These are phyloP conservation scores for Kazachstania bromeliacearum DNA, from an alignment of 805 yeast genomes.

Conservation along the genomic window DNA sequence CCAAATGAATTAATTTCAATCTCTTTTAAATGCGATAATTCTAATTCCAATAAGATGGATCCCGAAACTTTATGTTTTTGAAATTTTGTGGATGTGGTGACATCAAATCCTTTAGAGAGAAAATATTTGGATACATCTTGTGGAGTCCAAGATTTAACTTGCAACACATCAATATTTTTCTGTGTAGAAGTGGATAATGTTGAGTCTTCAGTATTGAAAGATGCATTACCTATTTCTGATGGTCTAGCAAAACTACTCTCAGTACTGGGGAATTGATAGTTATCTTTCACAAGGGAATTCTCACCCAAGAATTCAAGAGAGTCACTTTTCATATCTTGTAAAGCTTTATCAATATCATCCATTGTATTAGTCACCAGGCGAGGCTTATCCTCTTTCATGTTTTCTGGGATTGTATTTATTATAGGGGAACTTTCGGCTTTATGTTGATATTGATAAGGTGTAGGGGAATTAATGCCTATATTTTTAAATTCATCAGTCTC, in stretches of 20 bases:
- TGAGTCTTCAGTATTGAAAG: no score
- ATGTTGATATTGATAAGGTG: background rate
- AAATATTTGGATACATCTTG: slow-evolving; percentile 75
- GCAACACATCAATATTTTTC: slow-evolving; percentile 7
- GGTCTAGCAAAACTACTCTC: no score
- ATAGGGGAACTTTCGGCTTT: background rate
- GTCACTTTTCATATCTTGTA: slow-evolving; percentile 45
- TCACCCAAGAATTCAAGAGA: slow-evolving; percentile 13
- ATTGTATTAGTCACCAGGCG: slow-evolving; percentile 40
- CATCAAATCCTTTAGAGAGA: slow-evolving; percentile 59
- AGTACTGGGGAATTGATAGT: background rate
- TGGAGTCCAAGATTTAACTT: slow-evolving; percentile 67
- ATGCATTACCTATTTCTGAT: background rate
- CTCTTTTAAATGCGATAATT: slow-evolving; percentile 78
- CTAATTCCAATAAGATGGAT: slow-evolving; percentile 71
- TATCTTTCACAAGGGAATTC: background rate
- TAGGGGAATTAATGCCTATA: no score
- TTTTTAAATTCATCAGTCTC: background rate
- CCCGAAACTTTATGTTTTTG: slow-evolving; percentile 85
- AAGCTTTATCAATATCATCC: slow-evolving; percentile 63
- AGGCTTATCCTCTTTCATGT: slow-evolving; percentile 1
- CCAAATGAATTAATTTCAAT: slow-evolving; percentile 89
- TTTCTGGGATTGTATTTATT: background rate
- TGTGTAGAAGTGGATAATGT: background rate
- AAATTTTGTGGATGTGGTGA: slow-evolving; percentile 62